Evolutionary conservation across 768 basidiomycete species (phyloP), one percentile per base, ranked within the genome.

Genomic region (Termitomyces sp.): DNA sequence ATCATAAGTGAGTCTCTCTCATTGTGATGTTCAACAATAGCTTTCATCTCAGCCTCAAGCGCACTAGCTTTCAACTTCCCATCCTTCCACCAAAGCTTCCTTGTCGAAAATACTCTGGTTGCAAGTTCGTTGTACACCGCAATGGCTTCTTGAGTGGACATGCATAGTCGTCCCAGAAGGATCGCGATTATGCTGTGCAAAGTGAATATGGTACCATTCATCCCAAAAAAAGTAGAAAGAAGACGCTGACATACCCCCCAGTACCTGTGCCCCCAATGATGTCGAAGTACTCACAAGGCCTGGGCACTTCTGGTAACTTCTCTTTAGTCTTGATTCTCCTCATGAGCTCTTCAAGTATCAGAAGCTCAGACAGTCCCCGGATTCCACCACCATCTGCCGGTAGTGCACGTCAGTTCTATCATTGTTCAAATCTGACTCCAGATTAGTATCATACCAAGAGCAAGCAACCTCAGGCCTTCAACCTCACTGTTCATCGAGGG

Each of bases 271-370:
- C 67, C 18, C 63, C 63, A 16, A 68, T 67, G 18, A 68, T 9
- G 54, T 68, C 65, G 37, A 68, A 68, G 42, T 65, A 66, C 9
- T 68, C 65, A 47, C 67, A 68, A 20, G 67, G 67, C 53, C 26
- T 44, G n/a, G 4, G 6, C 2, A 31, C 27, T 7, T 22, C 12
- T 6, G 9, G 8, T 5, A 64, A 43, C 10, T 50, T 18, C n/a
- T 55, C 42, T n/a, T 34, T 20, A 16, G 18, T 13, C 24, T 46
- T 32, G 12, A 59, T 51, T 31, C 59, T 56, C 7, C 47, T 13
- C 55, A 59, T 57, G 4, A 59, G 31, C n/a, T 59, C 59, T 10
- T 36, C 22, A 10, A 59, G 42, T 29, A 59, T 59, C 14, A 56
- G n/a, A 14, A 59, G 44, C 43, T 46, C 47, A 5, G 59, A 57